These are phyloP conservation scores for Chenopodium berlandieri DNA, from an alignment of 148 eudicot species.

Conservation along the genomic window DNA sequence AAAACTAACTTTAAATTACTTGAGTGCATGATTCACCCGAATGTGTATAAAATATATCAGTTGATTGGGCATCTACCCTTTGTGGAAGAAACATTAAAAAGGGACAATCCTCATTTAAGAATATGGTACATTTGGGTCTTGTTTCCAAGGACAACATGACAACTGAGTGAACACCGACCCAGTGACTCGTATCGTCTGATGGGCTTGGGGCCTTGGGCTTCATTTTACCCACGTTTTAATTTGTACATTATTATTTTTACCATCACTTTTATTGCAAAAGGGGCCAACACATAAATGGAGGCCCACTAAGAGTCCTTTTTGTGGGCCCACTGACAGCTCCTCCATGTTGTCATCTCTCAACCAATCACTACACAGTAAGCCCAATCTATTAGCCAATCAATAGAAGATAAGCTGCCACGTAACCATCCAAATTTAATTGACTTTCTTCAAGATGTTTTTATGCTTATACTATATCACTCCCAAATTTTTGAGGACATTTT, in stretches of 20 bases:
- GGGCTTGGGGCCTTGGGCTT: constrained; percentile 16
- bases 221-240: neutral
- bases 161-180: neutral
- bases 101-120: neutral
- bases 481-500: neutral
- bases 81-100: neutral
- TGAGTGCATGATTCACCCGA: no score
- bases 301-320: neutral
- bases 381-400: constrained; percentile 30
- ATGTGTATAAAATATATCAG: neutral
- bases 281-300: neutral
- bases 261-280: constrained; percentile 2
- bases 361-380: constrained; percentile 9
- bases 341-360: constrained; percentile 9
- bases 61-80: neutral
- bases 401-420: constrained; percentile 47
- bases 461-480: neutral
- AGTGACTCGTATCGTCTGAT: neutral
- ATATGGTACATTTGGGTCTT: neutral
- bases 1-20: no score
- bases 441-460: neutral
- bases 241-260: neutral
- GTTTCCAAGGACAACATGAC: neutral
- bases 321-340: constrained; percentile 13
- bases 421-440: neutral